Percentiles rank a stretch among this genome's conserved stretches.
phyloP scores from a whole-genome alignment of 768 basidiomycete species.

The Mycena galericulata region DNA sequence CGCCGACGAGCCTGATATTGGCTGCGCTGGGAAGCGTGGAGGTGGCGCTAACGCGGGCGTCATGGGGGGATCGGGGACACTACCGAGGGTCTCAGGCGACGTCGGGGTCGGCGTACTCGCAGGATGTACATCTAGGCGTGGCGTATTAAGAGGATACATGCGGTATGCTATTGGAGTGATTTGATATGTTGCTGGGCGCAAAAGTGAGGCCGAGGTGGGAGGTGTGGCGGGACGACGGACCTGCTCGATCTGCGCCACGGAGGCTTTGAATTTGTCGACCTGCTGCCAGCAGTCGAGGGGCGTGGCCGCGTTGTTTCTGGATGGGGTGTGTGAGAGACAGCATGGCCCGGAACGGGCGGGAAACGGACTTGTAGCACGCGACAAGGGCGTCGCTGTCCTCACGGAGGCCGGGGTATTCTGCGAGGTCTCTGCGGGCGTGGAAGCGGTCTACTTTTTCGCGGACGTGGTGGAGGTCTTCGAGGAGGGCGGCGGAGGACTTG shows the following conservation, averaged over 20 bases:
- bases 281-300: conserved; percentile 83
- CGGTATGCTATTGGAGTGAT: conserved; percentile 57
- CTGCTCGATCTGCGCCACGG: conserved; percentile 77
- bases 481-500: conserved; percentile 70
- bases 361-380: conserved; percentile 79
- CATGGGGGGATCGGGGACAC: conserved; percentile 20
- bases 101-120: conserved; percentile 34
- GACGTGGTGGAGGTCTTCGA: conserved; percentile 83
- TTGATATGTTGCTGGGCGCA: conserved; percentile 70
- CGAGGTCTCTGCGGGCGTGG: conserved; percentile 65
- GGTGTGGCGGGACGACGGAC: conserved; percentile 49
- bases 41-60: conserved; percentile 29
- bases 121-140: conserved; percentile 18
- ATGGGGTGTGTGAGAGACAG: background rate
- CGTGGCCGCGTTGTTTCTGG: conserved; percentile 60
- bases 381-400: conserved; percentile 69
- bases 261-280: conserved; percentile 75
- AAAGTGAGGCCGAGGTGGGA: conserved; percentile 8
- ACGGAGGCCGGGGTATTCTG: conserved; percentile 68
- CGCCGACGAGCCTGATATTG: conserved; percentile 39
- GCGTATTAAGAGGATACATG: conserved; percentile 17
- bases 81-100: conserved; percentile 29
- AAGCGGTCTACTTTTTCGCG: conserved; percentile 79
- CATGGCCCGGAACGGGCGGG: conserved; percentile 3
- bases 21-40: conserved; percentile 33